Percentiles rank a stretch among this genome's conserved stretches.
These are phyloP conservation scores for Pholiota adiposa DNA, from an alignment of 1,284 basidiomycete genomes.

Conservation along the genomic window DNA sequence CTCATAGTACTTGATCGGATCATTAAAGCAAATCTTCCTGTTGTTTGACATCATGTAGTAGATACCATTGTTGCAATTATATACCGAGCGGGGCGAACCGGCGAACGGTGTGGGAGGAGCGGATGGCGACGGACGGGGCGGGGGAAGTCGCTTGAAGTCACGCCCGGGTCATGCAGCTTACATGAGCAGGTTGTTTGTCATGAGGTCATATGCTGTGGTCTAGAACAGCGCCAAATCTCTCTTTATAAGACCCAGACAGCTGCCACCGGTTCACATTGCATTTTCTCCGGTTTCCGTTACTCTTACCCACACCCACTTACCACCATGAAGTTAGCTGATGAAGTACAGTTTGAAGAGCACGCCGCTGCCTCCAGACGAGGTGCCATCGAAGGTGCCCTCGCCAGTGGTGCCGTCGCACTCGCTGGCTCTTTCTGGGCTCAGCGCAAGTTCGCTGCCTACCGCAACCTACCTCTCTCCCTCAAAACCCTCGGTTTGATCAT, in stretches of 20 bases:
- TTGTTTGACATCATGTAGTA: conserved; percentile 13
- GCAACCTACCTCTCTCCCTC: conserved; percentile 70
- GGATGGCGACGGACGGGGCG: neutral
- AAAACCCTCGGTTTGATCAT: conserved; percentile 77
- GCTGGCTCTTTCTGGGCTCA: conserved; percentile 66
- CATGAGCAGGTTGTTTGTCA: neutral
- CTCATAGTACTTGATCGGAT: neutral
- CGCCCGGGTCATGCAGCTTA: neutral
- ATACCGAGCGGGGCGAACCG: conserved; percentile 15
- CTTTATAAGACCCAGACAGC: conserved; percentile 16
- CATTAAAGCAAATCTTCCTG: conserved; percentile 2
- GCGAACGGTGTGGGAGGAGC: neutral
- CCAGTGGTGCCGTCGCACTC: conserved; percentile 53
- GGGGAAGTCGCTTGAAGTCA: neutral
- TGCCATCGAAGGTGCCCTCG: conserved; percentile 64
- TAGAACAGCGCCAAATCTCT: conserved; percentile 4
- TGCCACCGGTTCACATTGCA: neutral
- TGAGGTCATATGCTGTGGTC: neutral
- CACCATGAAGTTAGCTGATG: conserved; percentile 42
- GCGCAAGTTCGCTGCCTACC: conserved; percentile 63
- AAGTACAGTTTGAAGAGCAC: conserved; percentile 54
- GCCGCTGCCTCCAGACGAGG: conserved; percentile 60
- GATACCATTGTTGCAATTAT: conserved; percentile 14
- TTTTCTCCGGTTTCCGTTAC: neutral
- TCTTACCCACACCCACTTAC: conserved; percentile 1